phyloP scores from a whole-genome alignment of 2,329 filamentous ascomycete genomes.

The Fusarium sp. region DNA sequence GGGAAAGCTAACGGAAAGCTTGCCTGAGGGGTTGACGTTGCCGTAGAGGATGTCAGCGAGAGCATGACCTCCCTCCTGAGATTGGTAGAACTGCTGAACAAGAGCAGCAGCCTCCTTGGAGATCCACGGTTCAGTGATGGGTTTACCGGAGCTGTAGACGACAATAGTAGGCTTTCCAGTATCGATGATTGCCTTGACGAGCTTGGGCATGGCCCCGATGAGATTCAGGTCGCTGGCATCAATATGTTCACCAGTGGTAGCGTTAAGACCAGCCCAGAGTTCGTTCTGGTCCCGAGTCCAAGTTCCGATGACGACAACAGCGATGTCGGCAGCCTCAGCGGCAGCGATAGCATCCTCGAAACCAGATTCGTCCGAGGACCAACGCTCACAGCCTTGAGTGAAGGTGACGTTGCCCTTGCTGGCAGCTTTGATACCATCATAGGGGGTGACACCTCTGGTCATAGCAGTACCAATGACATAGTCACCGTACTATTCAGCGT shows the following conservation, averaged over 20 bases:
- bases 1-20: slow-evolving; percentile 74
- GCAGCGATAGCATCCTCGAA: slow-evolving; percentile 74
- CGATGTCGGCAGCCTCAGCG: slow-evolving; percentile 75
- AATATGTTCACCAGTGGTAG: slow-evolving; percentile 80
- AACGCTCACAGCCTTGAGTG: slow-evolving; percentile 77
- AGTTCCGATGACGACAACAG: slow-evolving; percentile 79
- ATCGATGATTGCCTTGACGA: slow-evolving; percentile 74
- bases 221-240: slow-evolving; percentile 73
- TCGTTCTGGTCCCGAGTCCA: slow-evolving; percentile 80
- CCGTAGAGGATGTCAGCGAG: slow-evolving; percentile 75
- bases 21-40: slow-evolving; percentile 73
- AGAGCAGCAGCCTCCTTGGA: slow-evolving; percentile 72
- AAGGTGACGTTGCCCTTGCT: slow-evolving; percentile 72
- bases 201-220: slow-evolving; percentile 75
- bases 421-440: slow-evolving; percentile 73
- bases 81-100: slow-evolving; percentile 80
- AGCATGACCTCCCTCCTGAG: slow-evolving; percentile 74
- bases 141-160: slow-evolving; percentile 76
- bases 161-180: slow-evolving; percentile 76
- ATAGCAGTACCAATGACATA: slow-evolving; percentile 76
- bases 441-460: slow-evolving; percentile 74
- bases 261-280: slow-evolving; percentile 77
- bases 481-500: slow-evolving; percentile 68
- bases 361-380: slow-evolving; percentile 76
- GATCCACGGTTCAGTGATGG: slow-evolving; percentile 79